Evolutionary conservation across 768 basidiomycete genomes (phyloP).

Genomic region (Macrolepiota albuminosa): DNA sequence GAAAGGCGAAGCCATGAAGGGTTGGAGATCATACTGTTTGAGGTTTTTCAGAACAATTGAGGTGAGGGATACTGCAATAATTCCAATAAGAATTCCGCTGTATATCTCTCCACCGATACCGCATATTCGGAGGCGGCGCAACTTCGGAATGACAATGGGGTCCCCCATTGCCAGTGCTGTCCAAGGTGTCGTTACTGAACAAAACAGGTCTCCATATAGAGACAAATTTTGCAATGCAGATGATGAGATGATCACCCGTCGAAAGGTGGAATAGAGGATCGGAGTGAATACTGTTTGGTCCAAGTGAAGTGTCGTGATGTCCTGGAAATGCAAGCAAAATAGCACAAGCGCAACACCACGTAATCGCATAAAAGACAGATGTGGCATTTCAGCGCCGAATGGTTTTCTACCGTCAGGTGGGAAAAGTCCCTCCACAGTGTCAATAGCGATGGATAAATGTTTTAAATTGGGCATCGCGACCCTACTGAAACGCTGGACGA

Average conservation of each 20-base stretch:
- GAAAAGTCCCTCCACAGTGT: constrained; percentile 23
- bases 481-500: constrained; percentile 26
- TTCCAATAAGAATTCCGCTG: constrained; percentile 31
- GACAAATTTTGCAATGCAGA: constrained; percentile 35
- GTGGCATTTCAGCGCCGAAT: constrained; percentile 19
- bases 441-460: constrained; percentile 33
- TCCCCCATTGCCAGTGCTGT: constrained; percentile 13
- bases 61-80: constrained; percentile 34
- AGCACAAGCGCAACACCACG: constrained; percentile 39
- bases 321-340: constrained; percentile 33
- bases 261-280: constrained; percentile 30
- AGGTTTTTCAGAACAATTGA: constrained; percentile 39
- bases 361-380: constrained; percentile 36
- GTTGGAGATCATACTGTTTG: constrained; percentile 37
- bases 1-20: constrained; percentile 23
- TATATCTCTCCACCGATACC: constrained; percentile 32
- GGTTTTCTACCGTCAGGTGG: constrained; percentile 22
- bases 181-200: constrained; percentile 18
- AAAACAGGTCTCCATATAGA: constrained; percentile 38
- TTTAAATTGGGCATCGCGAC: constrained; percentile 28
- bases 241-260: constrained; percentile 28
- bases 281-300: constrained; percentile 35
- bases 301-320: constrained; percentile 38
- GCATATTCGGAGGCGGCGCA: constrained; percentile 38
- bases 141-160: constrained; percentile 26